Percentiles rank a stretch among this genome's conserved stretches.
These are phyloP conservation scores for Cichorium intybus DNA, from an alignment of 140 eudicot genomes.

Conservation along the genomic window DNA sequence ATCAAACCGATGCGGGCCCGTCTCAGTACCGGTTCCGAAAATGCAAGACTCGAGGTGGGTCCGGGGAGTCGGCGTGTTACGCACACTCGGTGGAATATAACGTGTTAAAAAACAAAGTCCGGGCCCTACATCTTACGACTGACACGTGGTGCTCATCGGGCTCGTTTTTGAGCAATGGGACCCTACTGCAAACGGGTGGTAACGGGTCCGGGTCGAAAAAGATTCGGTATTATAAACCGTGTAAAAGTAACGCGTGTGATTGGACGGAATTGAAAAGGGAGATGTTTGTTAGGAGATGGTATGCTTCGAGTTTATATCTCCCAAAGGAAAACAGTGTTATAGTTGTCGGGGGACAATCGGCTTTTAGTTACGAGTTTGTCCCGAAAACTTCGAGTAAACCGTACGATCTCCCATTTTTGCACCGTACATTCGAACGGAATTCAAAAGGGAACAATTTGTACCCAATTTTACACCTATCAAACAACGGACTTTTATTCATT, in stretches of 20 bases:
- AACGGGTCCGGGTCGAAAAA: slow-evolving; percentile 38
- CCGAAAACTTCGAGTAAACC: slow-evolving; percentile 30
- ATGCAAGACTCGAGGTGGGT: slow-evolving; percentile 23
- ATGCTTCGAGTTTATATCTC: slow-evolving; percentile 50
- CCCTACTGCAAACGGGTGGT: slow-evolving; percentile 61
- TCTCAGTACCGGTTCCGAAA: slow-evolving; percentile 38
- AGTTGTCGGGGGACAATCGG: slow-evolving; percentile 57
- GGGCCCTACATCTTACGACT: slow-evolving; percentile 47
- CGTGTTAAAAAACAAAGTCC: slow-evolving; percentile 33
- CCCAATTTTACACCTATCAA: slow-evolving; percentile 61
- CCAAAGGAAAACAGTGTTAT: slow-evolving; percentile 46
- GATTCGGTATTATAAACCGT: slow-evolving; percentile 46
- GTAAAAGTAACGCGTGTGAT: slow-evolving; percentile 44
- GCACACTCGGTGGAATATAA: slow-evolving; percentile 75
- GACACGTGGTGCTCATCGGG: slow-evolving; percentile 81
- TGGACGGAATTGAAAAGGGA: slow-evolving; percentile 39
- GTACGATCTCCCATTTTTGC: slow-evolving; percentile 51
- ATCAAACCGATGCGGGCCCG: slow-evolving; percentile 44
- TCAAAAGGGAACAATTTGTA: slow-evolving; percentile 60
- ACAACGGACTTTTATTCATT: slow-evolving; percentile 58
- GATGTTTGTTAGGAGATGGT: slow-evolving; percentile 45
- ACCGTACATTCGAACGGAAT: slow-evolving; percentile 31
- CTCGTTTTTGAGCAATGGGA: slow-evolving; percentile 54
- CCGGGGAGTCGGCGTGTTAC: slow-evolving; percentile 45
- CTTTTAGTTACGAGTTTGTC: slow-evolving; percentile 51